Base-by-base conservation (phyloP, 2,329 filamentous ascomycete genomes). In the Neurospora crassa region DNA sequence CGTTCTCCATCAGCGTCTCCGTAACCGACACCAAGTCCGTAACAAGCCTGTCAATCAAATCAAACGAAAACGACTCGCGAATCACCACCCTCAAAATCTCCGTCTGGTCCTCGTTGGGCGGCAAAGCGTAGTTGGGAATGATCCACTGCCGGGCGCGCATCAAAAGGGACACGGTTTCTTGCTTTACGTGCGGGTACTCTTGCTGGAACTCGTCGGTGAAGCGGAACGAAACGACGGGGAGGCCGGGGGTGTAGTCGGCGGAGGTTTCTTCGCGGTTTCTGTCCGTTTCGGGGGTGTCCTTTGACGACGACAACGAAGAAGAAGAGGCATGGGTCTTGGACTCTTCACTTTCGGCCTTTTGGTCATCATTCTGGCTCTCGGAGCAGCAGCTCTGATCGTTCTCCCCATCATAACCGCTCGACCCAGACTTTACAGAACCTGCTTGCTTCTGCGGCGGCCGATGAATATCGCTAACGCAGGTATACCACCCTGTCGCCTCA, bases 81-180 rank as follows among this genome's bases (percentile, higher is more conserved):
- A 92, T 84, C 3, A 91, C 90, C 0, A 91, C 84, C n/a, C 90
- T 83, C 70, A 92, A 79, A 72, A 91, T 92, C 79, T 92, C 89
- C 0, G 82, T 89, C 70, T 85, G 82, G 18, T 89, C 85, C 77
- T 88, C 87, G 63, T 82, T 83, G 0, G 89, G 89, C 10, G 90
- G 90, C 5, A 92, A 82, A 1, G 88, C 86, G 77, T 92, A 92
- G 81, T 91, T 91, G 29, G 89, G 90, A 71, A 92, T 89, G 72
- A 92, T 91, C 82, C 91, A 92, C 79, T 91, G 88, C 77, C 89
- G 89, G 5, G 87, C 87, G 16, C 90, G 84, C 70, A 91, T 79
- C 53, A 92, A 79, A 20, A 89, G 87, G 70, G 86, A 88, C 16
- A 92, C 83, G 6, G 84, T 84, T 71, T 87, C 88, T 79, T 92